Conservation (phyloP, 2,329 filamentous ascomycete species). For the Aspergillus cejpii region DNA sequence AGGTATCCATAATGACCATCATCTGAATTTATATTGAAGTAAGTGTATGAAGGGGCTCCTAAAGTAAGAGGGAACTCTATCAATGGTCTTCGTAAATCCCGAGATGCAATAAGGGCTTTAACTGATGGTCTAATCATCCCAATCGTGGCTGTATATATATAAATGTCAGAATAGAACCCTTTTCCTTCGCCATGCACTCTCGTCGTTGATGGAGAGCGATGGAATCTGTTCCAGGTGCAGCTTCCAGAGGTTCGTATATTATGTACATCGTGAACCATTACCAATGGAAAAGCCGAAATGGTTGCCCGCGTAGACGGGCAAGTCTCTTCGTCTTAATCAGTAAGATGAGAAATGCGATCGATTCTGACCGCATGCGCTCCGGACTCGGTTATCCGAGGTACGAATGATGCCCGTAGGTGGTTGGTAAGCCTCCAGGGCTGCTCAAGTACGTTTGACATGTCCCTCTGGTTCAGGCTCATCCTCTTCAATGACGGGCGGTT, state of each 20-base stretch:
- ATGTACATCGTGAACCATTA: neutral
- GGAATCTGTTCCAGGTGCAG: neutral
- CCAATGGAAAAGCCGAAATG: neutral
- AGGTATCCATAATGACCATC: too few relatives aligned
- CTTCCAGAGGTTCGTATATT: neutral
- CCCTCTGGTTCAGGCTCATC: slow-evolving; percentile 15
- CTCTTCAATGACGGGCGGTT: slow-evolving; percentile 9
- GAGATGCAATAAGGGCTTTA: neutral
- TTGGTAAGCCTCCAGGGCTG: neutral
- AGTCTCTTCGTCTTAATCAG: neutral
- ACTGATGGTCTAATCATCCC: neutral
- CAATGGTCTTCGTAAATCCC: too few relatives aligned
- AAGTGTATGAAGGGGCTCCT: too few relatives aligned
- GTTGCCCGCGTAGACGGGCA: neutral
- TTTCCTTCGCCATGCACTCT: neutral
- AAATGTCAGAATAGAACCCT: neutral
- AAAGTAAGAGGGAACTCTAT: too few relatives aligned
- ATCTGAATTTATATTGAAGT: too few relatives aligned
- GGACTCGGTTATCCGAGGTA: too few relatives aligned
- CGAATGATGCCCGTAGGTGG: neutral
- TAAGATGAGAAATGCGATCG: neutral
- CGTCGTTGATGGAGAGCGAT: neutral
- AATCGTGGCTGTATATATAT: neutral
- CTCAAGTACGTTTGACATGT: slow-evolving; percentile 26
- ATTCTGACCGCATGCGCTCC: too few relatives aligned